Evolutionary conservation across 345 rosid species (phyloP).

Genomic region (Hirschfeldia incana): DNA sequence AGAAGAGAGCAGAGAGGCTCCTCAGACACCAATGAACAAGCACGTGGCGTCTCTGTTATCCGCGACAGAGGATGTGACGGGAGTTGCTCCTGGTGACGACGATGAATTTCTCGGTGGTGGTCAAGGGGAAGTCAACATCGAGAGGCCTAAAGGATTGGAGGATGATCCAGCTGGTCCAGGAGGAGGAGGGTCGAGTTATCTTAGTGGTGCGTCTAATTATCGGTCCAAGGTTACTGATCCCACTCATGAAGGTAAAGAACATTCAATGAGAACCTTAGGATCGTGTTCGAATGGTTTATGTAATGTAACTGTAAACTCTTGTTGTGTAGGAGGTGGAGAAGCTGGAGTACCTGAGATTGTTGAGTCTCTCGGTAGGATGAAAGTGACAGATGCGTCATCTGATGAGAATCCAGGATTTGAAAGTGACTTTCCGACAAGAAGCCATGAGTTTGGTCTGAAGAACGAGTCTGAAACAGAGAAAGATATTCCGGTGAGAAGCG

Average conservation of each 20-base stretch:
- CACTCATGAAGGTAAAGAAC: slow-evolving; percentile 41
- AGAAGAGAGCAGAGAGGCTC: slow-evolving; percentile 36
- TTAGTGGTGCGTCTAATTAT: slow-evolving; percentile 48
- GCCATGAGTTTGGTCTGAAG: slow-evolving; percentile 1
- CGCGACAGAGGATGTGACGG: slow-evolving; percentile 38
- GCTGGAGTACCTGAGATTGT: slow-evolving; percentile 40
- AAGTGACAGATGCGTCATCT: too few species aligned
- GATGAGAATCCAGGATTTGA: slow-evolving; percentile 9
- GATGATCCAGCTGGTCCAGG: slow-evolving; percentile 58
- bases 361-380: slow-evolving; percentile 45
- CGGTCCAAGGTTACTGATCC: slow-evolving; percentile 63
- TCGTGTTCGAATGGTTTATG: neutral
- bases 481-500: neutral
- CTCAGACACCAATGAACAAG: slow-evolving; percentile 33
- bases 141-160: slow-evolving; percentile 43
- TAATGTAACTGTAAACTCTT: neutral
- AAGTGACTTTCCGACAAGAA: slow-evolving; percentile 4
- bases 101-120: slow-evolving; percentile 33
- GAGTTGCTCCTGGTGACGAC: slow-evolving; percentile 29
- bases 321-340: slow-evolving; percentile 41
- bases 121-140: slow-evolving; percentile 41
- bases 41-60: slow-evolving; percentile 34
- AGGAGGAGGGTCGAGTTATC: slow-evolving; percentile 18
- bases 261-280: neutral
- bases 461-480: neutral